These are phyloP conservation scores for Scutellaria minor DNA, from an alignment of 257 asterid genomes.

Conservation along the genomic window DNA sequence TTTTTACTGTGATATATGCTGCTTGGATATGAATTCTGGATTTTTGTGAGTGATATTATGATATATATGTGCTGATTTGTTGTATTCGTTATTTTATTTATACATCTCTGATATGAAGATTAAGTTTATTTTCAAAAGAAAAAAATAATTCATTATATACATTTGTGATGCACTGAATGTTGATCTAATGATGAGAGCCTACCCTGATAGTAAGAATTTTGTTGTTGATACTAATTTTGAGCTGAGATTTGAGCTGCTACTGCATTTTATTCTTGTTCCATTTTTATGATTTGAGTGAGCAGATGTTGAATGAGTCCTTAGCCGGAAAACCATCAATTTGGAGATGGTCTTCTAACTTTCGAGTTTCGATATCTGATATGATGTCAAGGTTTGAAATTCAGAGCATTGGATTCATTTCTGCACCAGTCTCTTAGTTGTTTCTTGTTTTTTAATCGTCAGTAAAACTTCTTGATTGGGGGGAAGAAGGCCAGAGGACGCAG, in stretches of 20 bases:
- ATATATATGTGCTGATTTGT: background rate
- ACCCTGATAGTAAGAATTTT: background rate
- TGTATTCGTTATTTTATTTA: background rate
- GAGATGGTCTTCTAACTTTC: background rate
- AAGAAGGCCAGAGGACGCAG: constrained; percentile 72
- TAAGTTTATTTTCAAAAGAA: too few species aligned
- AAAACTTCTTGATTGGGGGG: constrained; percentile 90
- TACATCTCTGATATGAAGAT: too few species aligned
- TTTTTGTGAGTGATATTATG: background rate
- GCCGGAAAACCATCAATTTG: background rate
- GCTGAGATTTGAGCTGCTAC: background rate
- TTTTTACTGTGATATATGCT: background rate
- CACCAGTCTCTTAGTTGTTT: background rate
- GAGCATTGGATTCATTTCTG: background rate
- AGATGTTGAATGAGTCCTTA: background rate
- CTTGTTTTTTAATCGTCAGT: constrained; percentile 43
- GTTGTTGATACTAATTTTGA: background rate
- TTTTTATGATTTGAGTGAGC: background rate
- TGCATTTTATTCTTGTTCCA: background rate
- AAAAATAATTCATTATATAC: background rate
- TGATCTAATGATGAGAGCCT: background rate
- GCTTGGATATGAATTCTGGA: constrained; percentile 2
- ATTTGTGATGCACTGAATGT: background rate
- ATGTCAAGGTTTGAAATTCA: constrained; percentile 2
- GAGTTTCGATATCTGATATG: background rate